These are phyloP conservation scores for Penicillium goetzii DNA, from an alignment of 495 filamentous ascomycete species.

Conservation along the genomic window DNA sequence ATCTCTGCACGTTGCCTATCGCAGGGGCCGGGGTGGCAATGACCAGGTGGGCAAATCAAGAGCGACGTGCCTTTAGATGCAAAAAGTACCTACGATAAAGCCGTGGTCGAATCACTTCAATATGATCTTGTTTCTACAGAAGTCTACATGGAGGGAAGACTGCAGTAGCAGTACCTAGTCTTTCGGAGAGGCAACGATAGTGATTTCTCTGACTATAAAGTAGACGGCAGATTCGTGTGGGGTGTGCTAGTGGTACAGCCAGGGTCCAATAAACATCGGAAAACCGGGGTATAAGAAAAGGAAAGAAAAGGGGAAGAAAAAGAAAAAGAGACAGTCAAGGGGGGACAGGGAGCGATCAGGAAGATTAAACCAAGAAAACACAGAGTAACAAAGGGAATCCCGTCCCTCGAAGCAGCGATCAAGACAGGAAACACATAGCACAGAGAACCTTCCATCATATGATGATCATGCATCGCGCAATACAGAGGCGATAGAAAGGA, in stretches of 20 bases:
- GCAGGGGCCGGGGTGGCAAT: not conserved
- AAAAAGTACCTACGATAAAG: not conserved
- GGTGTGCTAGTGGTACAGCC: slow-evolving; percentile 43
- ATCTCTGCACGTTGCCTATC: not conserved
- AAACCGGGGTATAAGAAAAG: slow-evolving; percentile 42
- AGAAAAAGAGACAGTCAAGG: not conserved
- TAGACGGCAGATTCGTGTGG: slow-evolving; percentile 24
- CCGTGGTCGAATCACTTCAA: not conserved
- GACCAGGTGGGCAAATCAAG: not conserved
- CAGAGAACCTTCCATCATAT: slow-evolving; percentile 26
- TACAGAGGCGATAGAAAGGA: slow-evolving; percentile 15
- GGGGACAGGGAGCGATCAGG: slow-evolving; percentile 20
- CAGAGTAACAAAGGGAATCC: slow-evolving; percentile 31
- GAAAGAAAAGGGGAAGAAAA: slow-evolving; percentile 17
- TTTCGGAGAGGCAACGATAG: slow-evolving; percentile 17
- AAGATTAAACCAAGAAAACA: slow-evolving; percentile 13
- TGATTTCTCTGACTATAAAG: slow-evolving; percentile 25
- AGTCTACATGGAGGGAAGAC: not conserved
- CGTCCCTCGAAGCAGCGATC: slow-evolving; percentile 20
- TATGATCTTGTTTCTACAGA: not conserved
- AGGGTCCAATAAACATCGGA: slow-evolving; percentile 41
- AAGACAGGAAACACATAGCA: slow-evolving; percentile 16
- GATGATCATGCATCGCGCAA: slow-evolving; percentile 28
- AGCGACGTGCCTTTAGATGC: not conserved
- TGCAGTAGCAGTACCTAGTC: not conserved